These are phyloP conservation scores for Boeremia lycopersici DNA, from an alignment of 2,329 filamentous ascomycete genomes.

Conservation along the genomic window DNA sequence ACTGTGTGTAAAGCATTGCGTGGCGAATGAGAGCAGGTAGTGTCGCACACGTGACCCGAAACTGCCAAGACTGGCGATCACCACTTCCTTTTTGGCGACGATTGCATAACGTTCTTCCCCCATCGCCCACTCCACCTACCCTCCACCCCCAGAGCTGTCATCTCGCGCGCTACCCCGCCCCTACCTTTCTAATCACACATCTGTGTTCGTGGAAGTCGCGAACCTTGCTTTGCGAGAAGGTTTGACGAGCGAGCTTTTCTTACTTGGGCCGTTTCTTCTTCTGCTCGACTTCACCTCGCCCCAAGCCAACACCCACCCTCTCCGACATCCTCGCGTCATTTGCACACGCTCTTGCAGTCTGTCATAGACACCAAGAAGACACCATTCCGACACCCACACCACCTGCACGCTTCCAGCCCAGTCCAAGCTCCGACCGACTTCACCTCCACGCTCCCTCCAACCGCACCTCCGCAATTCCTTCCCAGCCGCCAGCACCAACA, in stretches of 20 bases:
- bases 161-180: slow-evolving; percentile 20
- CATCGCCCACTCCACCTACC: slow-evolving; percentile 22
- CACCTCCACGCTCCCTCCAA: slow-evolving; percentile 38
- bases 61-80: slow-evolving; percentile 25
- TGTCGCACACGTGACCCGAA: slow-evolving; percentile 28
- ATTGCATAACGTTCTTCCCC: slow-evolving; percentile 26
- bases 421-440: slow-evolving; percentile 43
- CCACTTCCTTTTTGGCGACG: slow-evolving; percentile 30
- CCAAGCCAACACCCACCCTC: slow-evolving; percentile 30
- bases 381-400: slow-evolving; percentile 39
- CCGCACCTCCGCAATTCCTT: slow-evolving; percentile 38
- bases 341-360: slow-evolving; percentile 40
- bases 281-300: slow-evolving; percentile 37
- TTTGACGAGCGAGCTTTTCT: slow-evolving; percentile 50
- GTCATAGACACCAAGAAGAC: slow-evolving; percentile 33
- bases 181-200: slow-evolving; percentile 20
- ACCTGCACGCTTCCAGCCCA: slow-evolving; percentile 42
- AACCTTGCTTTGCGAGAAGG: slow-evolving; percentile 40
- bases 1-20: background rate
- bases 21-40: slow-evolving; percentile 1
- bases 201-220: slow-evolving; percentile 27
- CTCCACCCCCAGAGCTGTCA: slow-evolving; percentile 21
- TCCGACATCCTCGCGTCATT: slow-evolving; percentile 38
- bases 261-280: slow-evolving; percentile 43
- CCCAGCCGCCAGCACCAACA: slow-evolving; percentile 70